Conservation (phyloP, 768 basidiomycete species). For the Psilocybe subaeruginosa region DNA sequence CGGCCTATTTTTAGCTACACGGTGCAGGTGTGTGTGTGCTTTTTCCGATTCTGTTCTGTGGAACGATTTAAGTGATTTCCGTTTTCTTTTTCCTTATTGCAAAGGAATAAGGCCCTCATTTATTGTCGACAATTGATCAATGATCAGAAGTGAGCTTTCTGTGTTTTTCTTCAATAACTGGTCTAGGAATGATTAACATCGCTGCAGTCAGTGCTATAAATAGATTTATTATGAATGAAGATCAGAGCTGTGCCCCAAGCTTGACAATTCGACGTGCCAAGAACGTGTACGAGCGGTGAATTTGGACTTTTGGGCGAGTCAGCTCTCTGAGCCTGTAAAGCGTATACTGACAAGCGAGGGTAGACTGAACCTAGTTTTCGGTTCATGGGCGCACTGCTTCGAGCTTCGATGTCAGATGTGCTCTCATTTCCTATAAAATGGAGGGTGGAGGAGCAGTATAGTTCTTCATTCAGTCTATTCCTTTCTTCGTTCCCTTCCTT, state of each 20-base stretch:
- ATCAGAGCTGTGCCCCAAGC: conserved; percentile 2
- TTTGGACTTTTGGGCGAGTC: conserved; percentile 1
- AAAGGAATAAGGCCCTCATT: background rate
- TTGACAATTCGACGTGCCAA: conserved; percentile 6
- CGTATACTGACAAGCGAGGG: background rate
- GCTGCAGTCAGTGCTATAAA: background rate
- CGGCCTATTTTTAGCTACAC: no score
- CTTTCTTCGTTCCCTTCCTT: conserved; percentile 1
- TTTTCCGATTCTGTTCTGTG: no score
- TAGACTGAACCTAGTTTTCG: background rate
- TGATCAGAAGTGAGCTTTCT: background rate
- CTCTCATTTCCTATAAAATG: conserved; percentile 12
- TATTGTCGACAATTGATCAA: no score
- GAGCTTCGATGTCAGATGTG: background rate
- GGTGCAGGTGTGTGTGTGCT: no score
- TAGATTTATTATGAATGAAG: background rate
- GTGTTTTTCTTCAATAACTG: background rate
- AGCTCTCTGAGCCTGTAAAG: background rate
- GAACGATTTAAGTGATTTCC: no score
- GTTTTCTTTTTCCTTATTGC: background rate
- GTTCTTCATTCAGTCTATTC: conserved; percentile 3
- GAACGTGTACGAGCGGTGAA: conserved; percentile 11
- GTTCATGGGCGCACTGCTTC: background rate
- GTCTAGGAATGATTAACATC: background rate
- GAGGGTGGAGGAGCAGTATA: no score